Conservation (phyloP, 352 stramenopile genomes). For the Phytophthora ramorum region DNA sequence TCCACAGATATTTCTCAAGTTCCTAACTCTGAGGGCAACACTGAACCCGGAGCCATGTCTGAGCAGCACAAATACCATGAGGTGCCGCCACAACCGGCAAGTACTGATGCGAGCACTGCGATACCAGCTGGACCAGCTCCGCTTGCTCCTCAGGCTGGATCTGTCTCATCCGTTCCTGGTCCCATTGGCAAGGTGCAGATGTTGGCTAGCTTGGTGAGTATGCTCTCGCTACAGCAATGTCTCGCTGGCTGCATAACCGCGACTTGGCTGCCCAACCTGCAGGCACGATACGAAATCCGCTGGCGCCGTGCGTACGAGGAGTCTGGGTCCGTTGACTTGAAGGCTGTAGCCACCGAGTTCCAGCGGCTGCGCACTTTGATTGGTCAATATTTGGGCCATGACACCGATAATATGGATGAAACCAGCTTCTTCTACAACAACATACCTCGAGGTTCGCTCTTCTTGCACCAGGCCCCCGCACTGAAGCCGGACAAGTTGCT, state of each 20-base stretch:
- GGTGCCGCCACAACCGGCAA: not conserved
- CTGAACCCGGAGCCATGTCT: not conserved
- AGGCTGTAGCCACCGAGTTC: not conserved
- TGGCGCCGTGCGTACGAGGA: too few species aligned
- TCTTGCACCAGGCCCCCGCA: not conserved
- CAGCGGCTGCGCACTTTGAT: not conserved
- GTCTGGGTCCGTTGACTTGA: too few species aligned
- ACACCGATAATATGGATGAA: not conserved
- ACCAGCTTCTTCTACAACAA: too few species aligned
- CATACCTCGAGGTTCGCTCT: not conserved
- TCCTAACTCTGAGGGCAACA: not conserved
- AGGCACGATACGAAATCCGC: constrained; percentile 13
- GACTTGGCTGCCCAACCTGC: not conserved
- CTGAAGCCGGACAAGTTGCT: not conserved
- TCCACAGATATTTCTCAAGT: not conserved
- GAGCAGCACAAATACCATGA: not conserved
- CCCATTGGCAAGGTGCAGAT: not conserved
- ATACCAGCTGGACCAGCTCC: not conserved
- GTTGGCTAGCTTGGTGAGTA: not conserved
- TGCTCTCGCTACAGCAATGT: constrained; percentile 6
- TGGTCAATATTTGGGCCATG: not conserved
- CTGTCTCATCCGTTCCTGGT: not conserved
- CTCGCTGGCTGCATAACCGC: too few species aligned
- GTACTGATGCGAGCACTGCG: not conserved
- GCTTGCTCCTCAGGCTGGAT: not conserved